These are phyloP conservation scores for Alloteropsis semialata DNA, from an alignment of 176 grass and related monocot species.

Conservation along the genomic window DNA sequence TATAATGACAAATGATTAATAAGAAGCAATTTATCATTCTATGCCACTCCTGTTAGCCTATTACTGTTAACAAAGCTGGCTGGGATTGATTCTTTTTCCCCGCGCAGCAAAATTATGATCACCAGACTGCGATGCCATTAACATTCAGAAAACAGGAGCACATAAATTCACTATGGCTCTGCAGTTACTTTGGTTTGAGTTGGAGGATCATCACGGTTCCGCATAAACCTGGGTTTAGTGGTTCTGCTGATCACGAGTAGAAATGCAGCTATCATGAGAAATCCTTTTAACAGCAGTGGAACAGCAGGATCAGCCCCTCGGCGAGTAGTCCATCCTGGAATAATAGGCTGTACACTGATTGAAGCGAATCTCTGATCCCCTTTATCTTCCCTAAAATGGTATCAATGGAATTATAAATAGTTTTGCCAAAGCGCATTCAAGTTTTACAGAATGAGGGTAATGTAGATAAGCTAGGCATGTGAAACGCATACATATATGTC, in stretches of 20 bases:
- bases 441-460: background rate
- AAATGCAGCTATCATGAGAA: conserved; percentile 17
- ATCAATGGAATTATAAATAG: background rate
- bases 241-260: conserved; percentile 8
- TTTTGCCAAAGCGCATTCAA: background rate
- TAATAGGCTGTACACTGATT: conserved; percentile 30
- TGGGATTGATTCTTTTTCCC: background rate
- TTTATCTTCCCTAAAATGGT: conserved; percentile 23
- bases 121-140: background rate
- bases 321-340: conserved; percentile 29
- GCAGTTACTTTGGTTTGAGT: background rate
- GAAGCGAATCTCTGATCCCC: conserved; percentile 37
- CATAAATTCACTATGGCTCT: background rate
- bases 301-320: background rate
- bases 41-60: background rate
- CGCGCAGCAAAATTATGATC: background rate
- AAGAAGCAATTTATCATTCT: background rate
- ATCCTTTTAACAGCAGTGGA: conserved; percentile 11
- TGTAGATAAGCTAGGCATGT: background rate
- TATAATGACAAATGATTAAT: background rate
- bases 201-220: background rate
- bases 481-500: background rate
- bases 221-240: background rate
- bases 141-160: background rate
- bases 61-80: background rate